phyloP scores from a whole-genome alignment of 306 rosid genomes.

The Pachyrhizus erosus region DNA sequence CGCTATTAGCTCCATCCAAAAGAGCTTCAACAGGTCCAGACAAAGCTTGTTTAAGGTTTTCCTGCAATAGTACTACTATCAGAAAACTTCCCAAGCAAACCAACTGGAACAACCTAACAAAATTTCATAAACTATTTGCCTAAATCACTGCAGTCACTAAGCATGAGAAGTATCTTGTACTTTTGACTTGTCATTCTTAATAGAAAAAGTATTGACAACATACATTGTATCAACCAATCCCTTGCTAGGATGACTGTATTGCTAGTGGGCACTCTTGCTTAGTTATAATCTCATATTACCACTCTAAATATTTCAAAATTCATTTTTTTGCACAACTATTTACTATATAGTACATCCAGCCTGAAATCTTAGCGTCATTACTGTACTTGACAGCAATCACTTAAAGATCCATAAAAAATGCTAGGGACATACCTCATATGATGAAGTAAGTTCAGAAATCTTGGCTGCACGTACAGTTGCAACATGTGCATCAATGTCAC shows the following conservation, averaged over 20 bases:
- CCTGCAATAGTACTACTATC: conserved; percentile 62
- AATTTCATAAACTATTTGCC: conserved; percentile 18
- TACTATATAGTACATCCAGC: background rate
- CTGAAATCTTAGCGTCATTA: conserved; percentile 24
- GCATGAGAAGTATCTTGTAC: conserved; percentile 25
- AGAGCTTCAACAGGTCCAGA: conserved; percentile 89
- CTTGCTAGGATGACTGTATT: conserved; percentile 1
- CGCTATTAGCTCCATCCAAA: conserved; percentile 85
- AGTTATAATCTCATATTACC: conserved; percentile 15
- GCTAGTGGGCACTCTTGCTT: conserved; percentile 6
- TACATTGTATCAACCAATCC: conserved; percentile 8
- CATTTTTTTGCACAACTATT: conserved; percentile 9
- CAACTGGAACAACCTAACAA: background rate
- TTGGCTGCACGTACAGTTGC: conserved; percentile 72
- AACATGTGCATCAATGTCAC: conserved; percentile 87
- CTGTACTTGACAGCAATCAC: conserved; percentile 18
- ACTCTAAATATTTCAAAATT: conserved; percentile 12
- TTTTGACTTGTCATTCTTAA: background rate
- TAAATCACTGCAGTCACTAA: conserved; percentile 16
- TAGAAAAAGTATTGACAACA: background rate
- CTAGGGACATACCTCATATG: conserved; percentile 66
- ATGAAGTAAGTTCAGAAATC: conserved; percentile 74
- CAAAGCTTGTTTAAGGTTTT: conserved; percentile 75
- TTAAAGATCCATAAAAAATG: conserved; percentile 34
- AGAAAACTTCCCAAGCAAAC: conserved; percentile 45